Evolutionary conservation across 805 yeast genomes (phyloP), one percentile per base, ranked within the genome.

Genomic region (Ogataea ramenticola): DNA sequence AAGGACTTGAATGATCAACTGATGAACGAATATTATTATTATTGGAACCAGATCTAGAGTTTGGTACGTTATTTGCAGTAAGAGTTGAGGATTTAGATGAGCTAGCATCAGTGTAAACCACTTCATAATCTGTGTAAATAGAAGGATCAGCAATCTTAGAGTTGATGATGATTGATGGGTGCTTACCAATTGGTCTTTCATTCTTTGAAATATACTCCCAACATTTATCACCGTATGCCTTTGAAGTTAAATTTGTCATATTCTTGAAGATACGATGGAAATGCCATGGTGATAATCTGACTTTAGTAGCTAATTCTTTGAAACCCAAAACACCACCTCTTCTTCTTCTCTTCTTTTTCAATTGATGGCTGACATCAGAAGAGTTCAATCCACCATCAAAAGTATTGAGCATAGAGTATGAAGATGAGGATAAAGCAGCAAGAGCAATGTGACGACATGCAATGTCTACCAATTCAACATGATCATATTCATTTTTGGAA

Each of bases 181-280:
- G 39, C 30, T 48, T 42, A 17, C 45, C 39, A 12, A 48, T 45
- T 19, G 47, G 46, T 6, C 39, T 24, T 53, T 51, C 12, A 38
- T 43, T 26, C 48, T 50, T 26, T n/a, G 32, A 19, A 51, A 81
- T 67, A 52, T 62, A 79, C 49, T 77, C 81, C 70, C 78, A 82
- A 58, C 95, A 85, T 49, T 80, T 79, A 57, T 87, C 95, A 42
- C 96, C 96, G 55, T 87, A 87, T 7, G 86, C 82, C 67, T 87
- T 86, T 21, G 95, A 95, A 1, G 96, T 87, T 46, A 86, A 72
- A 2, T 95, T 91, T 5, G 95, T 85, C 48, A 87, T 86, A 44
- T 82, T 76, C 62, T 88, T 83, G 70, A 88, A 88, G 21, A 88
- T 95, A 42, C 96, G 70, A 68, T 88, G 96, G 64, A 88, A 88